Conservation (phyloP, 2,329 filamentous ascomycete genomes). For the Hirsutella minnesotensis region DNA sequence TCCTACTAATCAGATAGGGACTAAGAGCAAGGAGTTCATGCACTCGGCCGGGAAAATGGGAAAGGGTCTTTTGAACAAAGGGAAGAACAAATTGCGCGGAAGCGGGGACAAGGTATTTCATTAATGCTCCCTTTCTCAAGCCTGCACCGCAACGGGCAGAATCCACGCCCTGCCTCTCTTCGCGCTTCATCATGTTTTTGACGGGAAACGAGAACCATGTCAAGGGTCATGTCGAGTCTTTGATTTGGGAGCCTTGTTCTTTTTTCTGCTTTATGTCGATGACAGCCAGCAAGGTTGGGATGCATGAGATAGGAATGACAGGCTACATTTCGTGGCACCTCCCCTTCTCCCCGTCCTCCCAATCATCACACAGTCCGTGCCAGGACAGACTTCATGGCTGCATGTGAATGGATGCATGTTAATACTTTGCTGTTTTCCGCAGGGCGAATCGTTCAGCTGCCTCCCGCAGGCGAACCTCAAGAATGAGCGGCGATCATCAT, state of each 20-base stretch:
- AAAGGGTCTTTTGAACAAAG: constrained; percentile 84
- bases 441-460: constrained; percentile 23
- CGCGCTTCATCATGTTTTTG: constrained; percentile 3
- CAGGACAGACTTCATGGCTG: constrained; percentile 11
- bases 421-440: constrained; percentile 14
- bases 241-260: background rate
- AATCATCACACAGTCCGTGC: constrained; percentile 1
- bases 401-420: constrained; percentile 19
- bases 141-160: constrained; percentile 9
- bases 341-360: background rate
- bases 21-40: constrained; percentile 80
- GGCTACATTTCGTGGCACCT: constrained; percentile 15
- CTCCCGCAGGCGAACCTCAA: constrained; percentile 16
- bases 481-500: constrained; percentile 30
- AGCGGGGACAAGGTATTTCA: constrained; percentile 82
- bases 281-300: constrained; percentile 19
- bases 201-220: constrained; percentile 4
- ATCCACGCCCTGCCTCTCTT: constrained; percentile 5
- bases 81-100: constrained; percentile 68
- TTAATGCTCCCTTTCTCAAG: constrained; percentile 31
- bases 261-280: background rate
- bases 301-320: constrained; percentile 30
- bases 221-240: background rate
- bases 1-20: constrained; percentile 55
- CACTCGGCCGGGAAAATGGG: constrained; percentile 80